Evolutionary conservation across 164 flowering plant genomes (phyloP).

Genomic region (Platanus orientalis): DNA sequence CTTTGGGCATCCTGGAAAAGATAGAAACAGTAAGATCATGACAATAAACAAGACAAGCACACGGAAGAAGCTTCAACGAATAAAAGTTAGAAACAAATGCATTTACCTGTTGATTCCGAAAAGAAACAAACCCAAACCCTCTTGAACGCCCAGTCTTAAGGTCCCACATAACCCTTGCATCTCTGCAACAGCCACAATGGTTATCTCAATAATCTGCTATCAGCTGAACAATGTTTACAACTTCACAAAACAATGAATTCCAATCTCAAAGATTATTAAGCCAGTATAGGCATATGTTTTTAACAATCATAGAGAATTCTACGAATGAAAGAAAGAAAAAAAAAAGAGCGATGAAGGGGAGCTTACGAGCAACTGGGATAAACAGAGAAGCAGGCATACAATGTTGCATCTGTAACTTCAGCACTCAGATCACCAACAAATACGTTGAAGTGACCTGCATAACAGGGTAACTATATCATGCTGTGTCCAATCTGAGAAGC

Average conservation of each 20-base stretch:
- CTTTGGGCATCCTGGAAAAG: conserved; percentile 86
- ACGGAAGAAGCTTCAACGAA: background rate
- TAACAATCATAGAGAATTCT: too few relatives aligned
- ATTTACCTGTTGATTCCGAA: conserved; percentile 1
- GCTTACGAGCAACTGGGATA: conserved; percentile 31
- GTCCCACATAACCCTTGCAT: conserved; percentile 8
- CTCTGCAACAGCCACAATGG: background rate
- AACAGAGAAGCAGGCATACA: conserved; percentile 31
- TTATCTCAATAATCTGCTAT: background rate
- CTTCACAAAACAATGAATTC: too few relatives aligned
- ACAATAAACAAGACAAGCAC: background rate
- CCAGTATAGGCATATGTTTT: too few relatives aligned
- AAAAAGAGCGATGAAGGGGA: background rate
- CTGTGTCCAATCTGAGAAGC: background rate
- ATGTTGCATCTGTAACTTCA: conserved; percentile 34
- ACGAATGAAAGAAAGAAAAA: too few relatives aligned
- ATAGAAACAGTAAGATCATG: background rate
- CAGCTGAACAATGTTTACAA: background rate
- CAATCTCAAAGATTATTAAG: too few relatives aligned
- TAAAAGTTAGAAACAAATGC: background rate
- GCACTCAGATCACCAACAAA: conserved; percentile 42
- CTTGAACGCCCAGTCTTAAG: conserved; percentile 5
- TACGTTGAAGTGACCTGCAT: conserved; percentile 28
- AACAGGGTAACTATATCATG: background rate
- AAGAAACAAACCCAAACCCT: conserved; percentile 7